A percentile compares a stretch with the other conserved stretches of the same genome.
Conservation (phyloP, 371 early-diverging fungal genomes). For the Conidiobolus incongruus region DNA sequence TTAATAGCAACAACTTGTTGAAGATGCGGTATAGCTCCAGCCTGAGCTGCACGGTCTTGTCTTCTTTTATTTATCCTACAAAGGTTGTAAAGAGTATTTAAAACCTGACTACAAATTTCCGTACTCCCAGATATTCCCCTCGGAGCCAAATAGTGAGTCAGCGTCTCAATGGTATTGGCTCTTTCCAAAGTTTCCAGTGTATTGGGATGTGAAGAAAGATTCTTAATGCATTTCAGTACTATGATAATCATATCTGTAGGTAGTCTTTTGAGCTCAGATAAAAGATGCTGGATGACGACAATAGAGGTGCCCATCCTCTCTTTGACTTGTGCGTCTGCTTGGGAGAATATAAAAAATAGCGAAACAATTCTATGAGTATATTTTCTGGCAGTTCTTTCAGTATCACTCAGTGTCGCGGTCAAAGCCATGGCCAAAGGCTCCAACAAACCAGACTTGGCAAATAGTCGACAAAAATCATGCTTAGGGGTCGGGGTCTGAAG, state of each 20-base stretch:
- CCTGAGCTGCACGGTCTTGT: conserved; percentile 22
- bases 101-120: conserved; percentile 25
- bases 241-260: conserved; percentile 11
- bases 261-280: conserved; percentile 14
- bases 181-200: conserved; percentile 20
- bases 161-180: conserved; percentile 15
- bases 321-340: conserved; percentile 20
- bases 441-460: conserved; percentile 21
- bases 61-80: conserved; percentile 25
- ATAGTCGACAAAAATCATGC: conserved; percentile 25
- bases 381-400: conserved; percentile 6
- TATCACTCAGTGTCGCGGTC: conserved; percentile 13
- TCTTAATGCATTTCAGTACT: conserved; percentile 27
- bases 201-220: conserved; percentile 25
- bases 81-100: conserved; percentile 29
- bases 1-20: conserved; percentile 16
- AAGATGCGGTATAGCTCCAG: conserved; percentile 25
- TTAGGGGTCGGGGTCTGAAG: conserved; percentile 23
- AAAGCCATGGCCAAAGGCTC: conserved; percentile 15
- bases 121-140: conserved; percentile 1
- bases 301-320: conserved; percentile 17
- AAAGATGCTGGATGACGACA: conserved; percentile 9
- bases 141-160: conserved; percentile 17
- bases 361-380: conserved; percentile 18
- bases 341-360: conserved; percentile 21